A percentile compares a stretch with the other conserved stretches of the same genome.
Evolutionary conservation across 345 rosid genomes (phyloP).

Genomic region (Murraya koenigii): DNA sequence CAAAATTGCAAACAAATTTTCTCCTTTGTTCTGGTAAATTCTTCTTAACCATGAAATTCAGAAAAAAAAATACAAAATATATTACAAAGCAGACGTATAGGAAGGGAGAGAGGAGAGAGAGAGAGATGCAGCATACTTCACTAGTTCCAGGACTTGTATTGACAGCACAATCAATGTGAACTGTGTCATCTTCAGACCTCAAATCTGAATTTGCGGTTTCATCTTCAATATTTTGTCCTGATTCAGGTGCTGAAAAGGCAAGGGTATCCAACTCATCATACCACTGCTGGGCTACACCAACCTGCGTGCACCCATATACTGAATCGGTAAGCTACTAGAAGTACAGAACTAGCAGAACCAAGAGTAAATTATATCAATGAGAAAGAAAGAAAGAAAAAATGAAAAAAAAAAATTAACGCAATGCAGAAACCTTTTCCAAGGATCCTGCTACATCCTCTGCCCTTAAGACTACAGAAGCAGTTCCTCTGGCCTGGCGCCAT

Average conservation of each 20-base stretch:
- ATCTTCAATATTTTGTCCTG: slow-evolving; percentile 42
- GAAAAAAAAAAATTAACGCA: not conserved
- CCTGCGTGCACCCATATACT: slow-evolving; percentile 43
- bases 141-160: slow-evolving; percentile 84
- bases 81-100: not conserved
- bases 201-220: slow-evolving; percentile 26
- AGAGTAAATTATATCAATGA: not conserved
- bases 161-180: slow-evolving; percentile 56
- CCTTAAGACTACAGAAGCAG: slow-evolving; percentile 48
- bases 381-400: not conserved
- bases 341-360: not conserved
- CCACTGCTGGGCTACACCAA: slow-evolving; percentile 88
- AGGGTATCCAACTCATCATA: slow-evolving; percentile 85
- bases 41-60: not conserved
- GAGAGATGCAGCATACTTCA: slow-evolving; percentile 52
- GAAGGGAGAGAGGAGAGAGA: not conserved
- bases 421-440: slow-evolving; percentile 55
- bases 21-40: not conserved
- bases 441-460: slow-evolving; percentile 41
- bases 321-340: slow-evolving; percentile 8
- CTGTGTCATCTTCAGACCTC: slow-evolving; percentile 35
- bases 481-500: slow-evolving; percentile 88
- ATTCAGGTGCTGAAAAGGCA: slow-evolving; percentile 54
- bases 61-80: not conserved
- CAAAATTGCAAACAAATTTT: not conserved